A percentile compares a stretch with the other conserved stretches of the same genome.
These are phyloP conservation scores for Coemansia sp. DNA, from an alignment of 192 early-diverging fungal genomes.

Conservation along the genomic window DNA sequence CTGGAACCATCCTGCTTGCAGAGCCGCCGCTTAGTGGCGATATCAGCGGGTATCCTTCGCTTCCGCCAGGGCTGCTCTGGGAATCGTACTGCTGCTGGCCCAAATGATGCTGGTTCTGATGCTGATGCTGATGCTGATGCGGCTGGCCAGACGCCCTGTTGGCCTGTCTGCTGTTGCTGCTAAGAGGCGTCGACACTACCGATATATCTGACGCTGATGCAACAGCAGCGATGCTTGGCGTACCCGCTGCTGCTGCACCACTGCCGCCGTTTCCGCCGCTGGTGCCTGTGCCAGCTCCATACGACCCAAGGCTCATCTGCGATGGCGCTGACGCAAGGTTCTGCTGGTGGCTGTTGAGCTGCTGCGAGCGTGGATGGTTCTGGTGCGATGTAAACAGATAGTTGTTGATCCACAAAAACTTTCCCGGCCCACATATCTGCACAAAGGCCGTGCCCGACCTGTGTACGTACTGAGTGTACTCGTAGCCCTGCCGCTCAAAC, in stretches of 20 bases:
- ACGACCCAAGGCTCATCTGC: constrained; percentile 14
- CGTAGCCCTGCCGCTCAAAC: constrained; percentile 36
- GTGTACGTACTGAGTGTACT: constrained; percentile 89
- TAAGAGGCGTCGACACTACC: constrained; percentile 2
- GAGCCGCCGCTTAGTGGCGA: constrained; percentile 9
- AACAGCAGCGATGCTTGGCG: background rate
- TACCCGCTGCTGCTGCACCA: background rate
- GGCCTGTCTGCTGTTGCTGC: background rate
- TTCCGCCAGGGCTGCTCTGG: background rate
- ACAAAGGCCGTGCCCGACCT: constrained; percentile 89
- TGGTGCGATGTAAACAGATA: constrained; percentile 58
- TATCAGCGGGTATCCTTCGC: background rate
- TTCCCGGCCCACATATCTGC: constrained; percentile 72
- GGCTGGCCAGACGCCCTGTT: background rate
- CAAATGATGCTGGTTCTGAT: constrained; percentile 5
- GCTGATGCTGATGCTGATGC: constrained; percentile 9
- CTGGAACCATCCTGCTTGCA: constrained; percentile 13
- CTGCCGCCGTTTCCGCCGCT: background rate
- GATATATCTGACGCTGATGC: constrained; percentile 3
- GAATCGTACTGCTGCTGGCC: background rate
- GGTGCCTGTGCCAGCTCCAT: background rate
- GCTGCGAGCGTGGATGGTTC: constrained; percentile 21
- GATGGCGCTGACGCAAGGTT: background rate
- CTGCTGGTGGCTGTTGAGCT: constrained; percentile 4
- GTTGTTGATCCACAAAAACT: constrained; percentile 91